Conservation (phyloP, 805 yeast species). For the Pichia rugopelliculosa region DNA sequence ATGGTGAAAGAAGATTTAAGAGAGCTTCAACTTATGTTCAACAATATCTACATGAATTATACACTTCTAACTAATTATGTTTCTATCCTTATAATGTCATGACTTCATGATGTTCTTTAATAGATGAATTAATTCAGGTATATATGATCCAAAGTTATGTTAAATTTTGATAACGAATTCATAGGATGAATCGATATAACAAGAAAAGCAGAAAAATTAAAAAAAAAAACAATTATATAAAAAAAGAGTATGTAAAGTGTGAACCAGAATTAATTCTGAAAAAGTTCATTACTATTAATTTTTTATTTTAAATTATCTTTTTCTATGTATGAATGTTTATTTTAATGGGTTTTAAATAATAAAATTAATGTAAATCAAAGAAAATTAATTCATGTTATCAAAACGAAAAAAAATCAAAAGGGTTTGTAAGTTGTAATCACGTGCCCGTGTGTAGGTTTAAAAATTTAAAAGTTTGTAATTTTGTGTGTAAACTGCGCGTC, state of each 20-base stretch:
- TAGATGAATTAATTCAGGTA: not conserved
- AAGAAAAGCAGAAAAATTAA: not conserved
- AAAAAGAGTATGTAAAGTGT: not conserved
- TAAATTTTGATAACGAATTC: not conserved
- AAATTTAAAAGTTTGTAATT: no score
- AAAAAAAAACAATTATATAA: not conserved
- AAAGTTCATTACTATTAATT: not conserved
- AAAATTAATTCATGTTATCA: no score
- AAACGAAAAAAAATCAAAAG: no score
- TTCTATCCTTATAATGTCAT: not conserved
- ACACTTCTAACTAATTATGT: not conserved
- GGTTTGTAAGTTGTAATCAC: no score
- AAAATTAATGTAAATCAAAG: not conserved
- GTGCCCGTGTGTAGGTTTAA: no score
- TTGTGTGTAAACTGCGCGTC: not conserved
- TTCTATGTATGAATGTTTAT: not conserved
- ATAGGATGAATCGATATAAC: not conserved
- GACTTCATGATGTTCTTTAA: not conserved
- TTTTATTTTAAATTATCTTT: not conserved
- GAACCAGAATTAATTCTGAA: not conserved
- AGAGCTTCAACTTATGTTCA: conserved; percentile 72
- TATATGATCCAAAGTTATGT: not conserved
- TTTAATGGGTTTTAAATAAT: not conserved
- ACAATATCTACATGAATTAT: conserved; percentile 34
- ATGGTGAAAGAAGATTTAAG: conserved; percentile 76